These are phyloP conservation scores for Tricharina praecox DNA, from an alignment of 495 filamentous ascomycete species.

Conservation along the genomic window DNA sequence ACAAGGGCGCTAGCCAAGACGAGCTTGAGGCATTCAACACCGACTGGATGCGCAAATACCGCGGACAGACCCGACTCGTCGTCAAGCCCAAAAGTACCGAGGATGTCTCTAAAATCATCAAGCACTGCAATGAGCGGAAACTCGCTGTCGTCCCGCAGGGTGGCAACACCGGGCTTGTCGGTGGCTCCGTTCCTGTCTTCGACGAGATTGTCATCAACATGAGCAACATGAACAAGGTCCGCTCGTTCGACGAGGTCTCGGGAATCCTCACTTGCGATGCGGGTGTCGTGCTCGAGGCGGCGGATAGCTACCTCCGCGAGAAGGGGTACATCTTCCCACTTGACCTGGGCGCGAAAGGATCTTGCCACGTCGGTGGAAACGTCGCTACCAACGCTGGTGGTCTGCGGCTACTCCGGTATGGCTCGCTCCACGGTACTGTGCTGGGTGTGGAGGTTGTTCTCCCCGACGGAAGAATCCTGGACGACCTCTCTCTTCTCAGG, in stretches of 20 bases:
- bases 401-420: constrained; percentile 75
- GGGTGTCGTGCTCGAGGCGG: constrained; percentile 76
- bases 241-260: constrained; percentile 82
- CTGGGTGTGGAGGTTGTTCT: constrained; percentile 85
- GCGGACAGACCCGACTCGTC: constrained; percentile 71
- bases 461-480: constrained; percentile 76
- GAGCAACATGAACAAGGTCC: constrained; percentile 72
- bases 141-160: constrained; percentile 96
- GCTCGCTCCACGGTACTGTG: constrained; percentile 81
- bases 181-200: constrained; percentile 86
- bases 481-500: constrained; percentile 68
- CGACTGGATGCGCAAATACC: constrained; percentile 99
- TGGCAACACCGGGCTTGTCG: constrained; percentile 88
- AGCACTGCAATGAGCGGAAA: constrained; percentile 80
- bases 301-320: constrained; percentile 65
- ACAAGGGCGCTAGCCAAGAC: constrained; percentile 43
- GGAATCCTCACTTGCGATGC: constrained; percentile 79
- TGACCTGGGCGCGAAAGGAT: constrained; percentile 91
- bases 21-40: constrained; percentile 87
- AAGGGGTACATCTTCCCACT: constrained; percentile 76
- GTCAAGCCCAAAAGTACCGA: constrained; percentile 67
- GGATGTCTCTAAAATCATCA: constrained; percentile 72
- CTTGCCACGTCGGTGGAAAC: constrained; percentile 95
- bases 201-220: constrained; percentile 93
- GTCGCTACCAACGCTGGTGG: constrained; percentile 94